Evolutionary conservation across 2,329 filamentous ascomycete species (phyloP), one percentile per base, ranked within the genome.

Genomic region (Neonectria punicea): DNA sequence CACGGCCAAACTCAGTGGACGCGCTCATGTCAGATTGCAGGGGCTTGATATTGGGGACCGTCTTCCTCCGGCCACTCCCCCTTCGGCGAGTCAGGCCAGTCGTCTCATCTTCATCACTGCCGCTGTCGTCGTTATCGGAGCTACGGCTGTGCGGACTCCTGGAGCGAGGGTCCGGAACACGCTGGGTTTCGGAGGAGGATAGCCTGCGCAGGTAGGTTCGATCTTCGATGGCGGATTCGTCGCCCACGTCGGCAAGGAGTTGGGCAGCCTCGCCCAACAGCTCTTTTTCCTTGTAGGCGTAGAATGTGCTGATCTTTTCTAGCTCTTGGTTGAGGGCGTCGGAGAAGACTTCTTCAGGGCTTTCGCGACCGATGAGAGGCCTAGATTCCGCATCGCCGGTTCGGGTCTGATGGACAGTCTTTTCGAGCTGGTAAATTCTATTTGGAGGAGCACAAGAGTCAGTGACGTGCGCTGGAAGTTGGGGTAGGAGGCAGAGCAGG

Each of bases 391-490:
- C 87, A 81, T 98, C 95, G 63, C 87, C 83, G 59, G 80, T 78
- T 20, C 83, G 81, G 28, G 86, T 82, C 58, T 91, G 90, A 78
- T 96, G 87, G 58, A 91, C 84, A 59, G 90, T 88, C 80, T 97
- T 97, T 83, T 99, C 96, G 70, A 99, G 92, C 67, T 92, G 90
- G 81, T 98, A 99, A 74, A 99, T 98, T 63, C 93, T 97, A 70
- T 94, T 71, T 2, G 28, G 10, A 49, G 30, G 36, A 56, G 54
- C 64, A 60, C 25, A 7, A 22, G 6, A 13, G 57, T 68, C 66
- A 70, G 67, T 53, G 30, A 20, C 39, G 39, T 43, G 8, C 8
- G 9, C 13, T 5, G 1, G 8, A 28, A 16, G 47, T 20, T 22
- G 34, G 14, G 11, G 28, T 10, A 14, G 5, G n/a, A 16, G 13